Evolutionary conservation across 352 stramenopile species (phyloP).

Genomic region (Phytophthora melonis): DNA sequence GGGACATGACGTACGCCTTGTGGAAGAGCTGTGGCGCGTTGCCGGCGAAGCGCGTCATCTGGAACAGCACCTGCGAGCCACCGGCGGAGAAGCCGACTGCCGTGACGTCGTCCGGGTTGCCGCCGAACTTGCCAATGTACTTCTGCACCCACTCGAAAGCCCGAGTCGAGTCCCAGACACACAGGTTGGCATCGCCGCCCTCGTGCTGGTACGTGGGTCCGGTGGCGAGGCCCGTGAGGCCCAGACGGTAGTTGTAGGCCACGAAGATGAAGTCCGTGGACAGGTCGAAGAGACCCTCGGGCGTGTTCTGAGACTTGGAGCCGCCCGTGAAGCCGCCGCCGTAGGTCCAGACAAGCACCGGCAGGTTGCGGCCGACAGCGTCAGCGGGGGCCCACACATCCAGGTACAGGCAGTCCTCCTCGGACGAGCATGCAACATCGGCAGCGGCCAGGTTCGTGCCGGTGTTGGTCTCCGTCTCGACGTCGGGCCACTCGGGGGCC

Average conservation of each 20-base stretch:
- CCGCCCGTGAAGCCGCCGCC: constrained; percentile 38
- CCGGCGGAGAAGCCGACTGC: constrained; percentile 39
- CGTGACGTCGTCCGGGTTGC: constrained; percentile 46
- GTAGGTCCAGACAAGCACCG: constrained; percentile 46
- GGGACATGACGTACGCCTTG: constrained; percentile 41
- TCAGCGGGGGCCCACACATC: constrained; percentile 43
- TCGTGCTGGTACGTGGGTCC: constrained; percentile 43
- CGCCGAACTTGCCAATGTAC: constrained; percentile 51
- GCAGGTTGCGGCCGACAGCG: constrained; percentile 30
- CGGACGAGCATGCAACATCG: constrained; percentile 23
- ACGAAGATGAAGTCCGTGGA: constrained; percentile 46
- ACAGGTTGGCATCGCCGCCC: constrained; percentile 37
- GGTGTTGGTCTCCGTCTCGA: constrained; percentile 37
- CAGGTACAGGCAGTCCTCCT: constrained; percentile 46
- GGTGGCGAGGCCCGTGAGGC: constrained; percentile 26
- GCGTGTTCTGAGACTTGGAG: constrained; percentile 28
- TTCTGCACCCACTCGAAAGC: constrained; percentile 48
- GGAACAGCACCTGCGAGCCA: constrained; percentile 34
- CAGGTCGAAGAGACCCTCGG: constrained; percentile 33
- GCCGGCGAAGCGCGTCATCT: constrained; percentile 39
- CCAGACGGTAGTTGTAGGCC: constrained; percentile 49
- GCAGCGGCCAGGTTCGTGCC: constrained; percentile 33
- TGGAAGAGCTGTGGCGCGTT: constrained; percentile 34
- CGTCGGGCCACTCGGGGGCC: constrained; percentile 26
- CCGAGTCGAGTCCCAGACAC: constrained; percentile 35